Conservation (phyloP, 83 land plant genomes). For the Picea engelmannii region DNA sequence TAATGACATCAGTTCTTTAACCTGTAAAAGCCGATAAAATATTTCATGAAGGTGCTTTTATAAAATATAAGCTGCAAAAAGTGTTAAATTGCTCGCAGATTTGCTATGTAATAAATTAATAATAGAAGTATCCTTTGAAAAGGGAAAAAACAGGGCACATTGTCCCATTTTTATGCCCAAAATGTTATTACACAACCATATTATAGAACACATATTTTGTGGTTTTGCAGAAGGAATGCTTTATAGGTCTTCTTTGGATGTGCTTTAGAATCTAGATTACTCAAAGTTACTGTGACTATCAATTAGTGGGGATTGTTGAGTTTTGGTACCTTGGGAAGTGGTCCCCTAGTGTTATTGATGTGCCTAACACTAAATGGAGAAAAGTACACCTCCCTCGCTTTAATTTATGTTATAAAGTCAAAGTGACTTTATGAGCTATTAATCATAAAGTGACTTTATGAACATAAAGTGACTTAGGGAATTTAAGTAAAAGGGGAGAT, state of each 20-base stretch:
- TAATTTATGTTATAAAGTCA: too few relatives aligned
- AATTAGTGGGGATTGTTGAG: too few relatives aligned
- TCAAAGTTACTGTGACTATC: neutral
- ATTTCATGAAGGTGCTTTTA: neutral
- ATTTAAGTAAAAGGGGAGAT: too few relatives aligned
- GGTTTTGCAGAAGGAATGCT: neutral
- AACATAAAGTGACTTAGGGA: too few relatives aligned
- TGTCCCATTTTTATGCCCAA: neutral
- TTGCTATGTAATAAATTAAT: neutral
- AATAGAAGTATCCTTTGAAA: neutral
- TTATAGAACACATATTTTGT: neutral
- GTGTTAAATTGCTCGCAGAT: neutral
- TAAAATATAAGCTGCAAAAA: neutral
- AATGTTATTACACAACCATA: neutral
- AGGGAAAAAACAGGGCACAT: neutral
- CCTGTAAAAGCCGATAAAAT: constrained; percentile 39
- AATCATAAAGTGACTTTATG: too few relatives aligned
- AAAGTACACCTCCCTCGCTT: too few relatives aligned
- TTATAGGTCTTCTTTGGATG: neutral
- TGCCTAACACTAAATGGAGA: too few relatives aligned
- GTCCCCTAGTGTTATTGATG: too few relatives aligned
- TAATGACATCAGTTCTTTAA: constrained; percentile 74
- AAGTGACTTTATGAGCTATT: too few relatives aligned
- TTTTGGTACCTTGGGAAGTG: too few relatives aligned
- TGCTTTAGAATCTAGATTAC: too few relatives aligned